These are phyloP conservation scores for Paramyrothecium sp. DNA, from an alignment of 2,329 filamentous ascomycete genomes.

Conservation along the genomic window DNA sequence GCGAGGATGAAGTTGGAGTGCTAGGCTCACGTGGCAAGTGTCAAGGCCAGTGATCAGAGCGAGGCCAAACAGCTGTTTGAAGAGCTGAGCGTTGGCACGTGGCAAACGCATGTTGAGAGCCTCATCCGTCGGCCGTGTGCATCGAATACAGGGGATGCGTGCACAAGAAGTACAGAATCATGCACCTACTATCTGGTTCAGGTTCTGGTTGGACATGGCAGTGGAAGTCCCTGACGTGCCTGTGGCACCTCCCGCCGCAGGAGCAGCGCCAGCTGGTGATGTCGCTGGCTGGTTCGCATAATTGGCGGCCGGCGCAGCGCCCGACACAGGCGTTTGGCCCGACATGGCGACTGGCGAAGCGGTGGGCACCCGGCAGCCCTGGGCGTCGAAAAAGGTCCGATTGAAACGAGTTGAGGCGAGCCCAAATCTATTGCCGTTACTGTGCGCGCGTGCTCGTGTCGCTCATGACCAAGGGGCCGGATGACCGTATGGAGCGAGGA, in stretches of 20 bases:
- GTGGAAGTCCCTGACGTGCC: slow-evolving; percentile 30
- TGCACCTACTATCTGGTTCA: slow-evolving; percentile 89
- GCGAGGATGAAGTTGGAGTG: too few relatives aligned
- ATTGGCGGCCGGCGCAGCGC: slow-evolving; percentile 24
- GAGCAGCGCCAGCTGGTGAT: slow-evolving; percentile 26
- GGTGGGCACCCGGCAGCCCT: background rate
- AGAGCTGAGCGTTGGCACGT: background rate
- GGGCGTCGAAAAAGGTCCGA: too few relatives aligned
- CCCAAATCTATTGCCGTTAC: background rate
- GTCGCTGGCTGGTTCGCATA: slow-evolving; percentile 30
- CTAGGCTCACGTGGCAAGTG: too few relatives aligned
- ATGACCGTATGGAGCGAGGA: background rate
- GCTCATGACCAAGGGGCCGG: background rate
- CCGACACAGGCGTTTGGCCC: slow-evolving; percentile 26
- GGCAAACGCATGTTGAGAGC: background rate
- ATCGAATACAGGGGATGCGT: background rate
- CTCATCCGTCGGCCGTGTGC: background rate
- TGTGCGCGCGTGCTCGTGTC: background rate
- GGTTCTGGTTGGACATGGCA: slow-evolving; percentile 77
- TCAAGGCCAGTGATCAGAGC: too few relatives aligned
- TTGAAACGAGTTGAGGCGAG: background rate
- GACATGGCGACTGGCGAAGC: slow-evolving; percentile 26
- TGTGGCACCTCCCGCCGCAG: slow-evolving; percentile 19
- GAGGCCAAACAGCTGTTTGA: too few relatives aligned
- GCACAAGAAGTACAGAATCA: slow-evolving; percentile 4